Conservation (phyloP, 768 basidiomycete genomes). For the Tylopilus rubrobrunneus region DNA sequence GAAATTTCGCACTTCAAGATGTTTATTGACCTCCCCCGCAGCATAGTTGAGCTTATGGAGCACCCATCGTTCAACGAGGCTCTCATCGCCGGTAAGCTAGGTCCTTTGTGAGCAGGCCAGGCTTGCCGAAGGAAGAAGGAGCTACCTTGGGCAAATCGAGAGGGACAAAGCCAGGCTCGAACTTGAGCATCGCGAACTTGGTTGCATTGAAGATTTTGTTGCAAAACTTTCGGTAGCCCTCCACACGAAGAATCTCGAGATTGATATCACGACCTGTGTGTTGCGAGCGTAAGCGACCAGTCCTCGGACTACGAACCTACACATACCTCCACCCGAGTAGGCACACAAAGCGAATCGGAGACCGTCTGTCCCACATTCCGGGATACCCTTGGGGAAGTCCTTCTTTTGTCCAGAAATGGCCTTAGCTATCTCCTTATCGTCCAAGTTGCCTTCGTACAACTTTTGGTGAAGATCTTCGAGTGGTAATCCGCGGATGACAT, state of each 20-base stretch:
- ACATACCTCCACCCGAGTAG: slow-evolving; percentile 82
- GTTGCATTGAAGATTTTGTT: slow-evolving; percentile 99
- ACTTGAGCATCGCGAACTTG: slow-evolving; percentile 98
- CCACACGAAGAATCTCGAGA: slow-evolving; percentile 90
- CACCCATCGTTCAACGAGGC: slow-evolving; percentile 92
- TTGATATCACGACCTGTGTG: slow-evolving; percentile 89
- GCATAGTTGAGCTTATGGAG: slow-evolving; percentile 90
- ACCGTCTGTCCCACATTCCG: slow-evolving; percentile 97
- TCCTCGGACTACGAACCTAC: neutral
- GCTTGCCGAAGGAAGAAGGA: neutral
- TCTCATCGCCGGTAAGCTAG: slow-evolving; percentile 86
- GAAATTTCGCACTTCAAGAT: slow-evolving; percentile 82
- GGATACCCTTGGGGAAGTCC: slow-evolving; percentile 98
- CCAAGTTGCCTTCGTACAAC: slow-evolving; percentile 86
- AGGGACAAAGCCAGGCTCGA: slow-evolving; percentile 82
- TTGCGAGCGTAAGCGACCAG: neutral
- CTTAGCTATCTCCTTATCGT: slow-evolving; percentile 87
- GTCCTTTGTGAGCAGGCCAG: slow-evolving; percentile 6
- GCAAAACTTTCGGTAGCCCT: slow-evolving; percentile 99
- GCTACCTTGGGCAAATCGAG: slow-evolving; percentile 63
- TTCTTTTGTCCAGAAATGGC: slow-evolving; percentile 97
- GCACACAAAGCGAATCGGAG: slow-evolving; percentile 93
- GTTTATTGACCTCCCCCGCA: slow-evolving; percentile 67
- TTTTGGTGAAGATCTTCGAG: slow-evolving; percentile 83
- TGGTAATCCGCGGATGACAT: slow-evolving; percentile 82